phyloP scores from a whole-genome alignment of 2,329 filamentous ascomycete genomes.

The Pseudocercospora vitis region DNA sequence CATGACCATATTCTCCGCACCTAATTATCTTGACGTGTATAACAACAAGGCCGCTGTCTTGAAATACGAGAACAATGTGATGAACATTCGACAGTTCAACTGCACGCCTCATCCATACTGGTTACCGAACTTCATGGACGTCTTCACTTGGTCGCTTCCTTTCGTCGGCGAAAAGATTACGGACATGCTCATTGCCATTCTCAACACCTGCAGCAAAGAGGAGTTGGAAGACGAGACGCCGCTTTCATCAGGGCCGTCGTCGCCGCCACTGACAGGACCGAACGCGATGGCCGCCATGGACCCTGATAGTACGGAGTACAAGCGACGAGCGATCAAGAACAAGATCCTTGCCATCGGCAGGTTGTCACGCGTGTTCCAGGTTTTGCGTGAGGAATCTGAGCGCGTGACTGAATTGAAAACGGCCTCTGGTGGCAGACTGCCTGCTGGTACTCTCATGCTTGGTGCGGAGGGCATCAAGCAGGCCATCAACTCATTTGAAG shows the following conservation, averaged over 20 bases:
- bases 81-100: conserved; percentile 99
- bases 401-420: conserved; percentile 97
- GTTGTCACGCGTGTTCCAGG: conserved; percentile 96
- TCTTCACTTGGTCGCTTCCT: conserved; percentile 99
- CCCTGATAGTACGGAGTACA: conserved; percentile 86
- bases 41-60: conserved; percentile 99
- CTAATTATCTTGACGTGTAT: conserved; percentile 98
- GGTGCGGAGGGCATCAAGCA: conserved; percentile 98
- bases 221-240: conserved; percentile 86
- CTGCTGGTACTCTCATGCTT: conserved; percentile 94
- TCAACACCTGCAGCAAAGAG: conserved; percentile 99
- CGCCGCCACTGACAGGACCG: conserved; percentile 63
- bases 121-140: conserved; percentile 99
- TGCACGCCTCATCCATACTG: conserved; percentile 99
- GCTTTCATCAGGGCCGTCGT: conserved; percentile 68
- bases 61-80: conserved; percentile 99
- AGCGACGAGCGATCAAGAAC: conserved; percentile 97
- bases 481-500: conserved; percentile 94
- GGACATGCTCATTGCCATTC: conserved; percentile 97
- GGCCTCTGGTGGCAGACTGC: conserved; percentile 85
- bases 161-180: conserved; percentile 99
- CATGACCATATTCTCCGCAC: conserved; percentile 99
- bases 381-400: conserved; percentile 94
- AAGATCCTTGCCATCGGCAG: conserved; percentile 98
- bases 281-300: conserved; percentile 54